Evolutionary conservation across 1,284 basidiomycete species (phyloP), one percentile per base, ranked within the genome.

Genomic region (Cryptococcus sp.): DNA sequence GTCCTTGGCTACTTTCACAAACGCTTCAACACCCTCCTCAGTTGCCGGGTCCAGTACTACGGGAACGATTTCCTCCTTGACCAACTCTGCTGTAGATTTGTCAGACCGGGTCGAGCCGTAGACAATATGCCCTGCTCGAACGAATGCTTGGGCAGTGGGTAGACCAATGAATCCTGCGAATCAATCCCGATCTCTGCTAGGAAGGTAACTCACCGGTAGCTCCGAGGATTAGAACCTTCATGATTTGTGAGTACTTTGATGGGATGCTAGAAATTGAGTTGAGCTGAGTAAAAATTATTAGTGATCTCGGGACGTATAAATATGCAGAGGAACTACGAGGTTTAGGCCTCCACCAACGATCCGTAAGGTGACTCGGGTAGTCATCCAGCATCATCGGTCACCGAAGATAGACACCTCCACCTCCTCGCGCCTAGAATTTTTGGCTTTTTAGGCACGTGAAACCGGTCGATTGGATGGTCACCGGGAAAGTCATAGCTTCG

Each of bases 91-190:
- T 1, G 55, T 60, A 2, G 48, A 47, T 49, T 77, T 78, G 4
- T 56, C 62, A 7, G 73, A 69, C 4, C 81, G 77, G 0, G 79
- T 80, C 13, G 76, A 68, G 21, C 81, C 81, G 51, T 79, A 81
- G 3, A 82, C 81, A 23, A 77, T 73, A 56, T 83, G 80, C 0
- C 81, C 81, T 0, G 77, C 78, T n/a, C 81, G 77, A 4, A 76
- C 69, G 44, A 81, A 73, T 0, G 81, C 80, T 47, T 79, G 76
- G 2, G 79, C 77, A 21, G 74, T 73, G 5, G 79, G 78, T 9
- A 76, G 63, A 7, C 80, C 80, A 52, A 82, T 78, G 66, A 79
- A 80, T 34, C 81, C 81, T 67, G 23, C 44, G 23, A 1, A 19
- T 11, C 21, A 24, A 16, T 16, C 52, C 52, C 24, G 45, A 46